phyloP scores from a whole-genome alignment of 2,329 filamentous ascomycete genomes.

The Gremmenia infestans region DNA sequence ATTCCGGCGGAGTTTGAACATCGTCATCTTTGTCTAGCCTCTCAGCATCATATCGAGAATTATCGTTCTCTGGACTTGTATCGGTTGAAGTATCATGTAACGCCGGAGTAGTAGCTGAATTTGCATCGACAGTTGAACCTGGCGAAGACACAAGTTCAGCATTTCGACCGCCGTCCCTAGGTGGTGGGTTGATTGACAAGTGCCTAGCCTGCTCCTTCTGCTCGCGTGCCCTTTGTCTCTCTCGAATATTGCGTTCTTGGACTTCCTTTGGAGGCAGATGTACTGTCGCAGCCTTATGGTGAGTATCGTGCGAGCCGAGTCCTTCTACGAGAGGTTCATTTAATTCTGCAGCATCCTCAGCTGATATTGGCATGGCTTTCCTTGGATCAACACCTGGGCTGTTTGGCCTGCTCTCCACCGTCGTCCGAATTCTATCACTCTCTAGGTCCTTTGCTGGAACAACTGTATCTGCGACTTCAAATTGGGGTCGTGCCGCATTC shows the following conservation, averaged over 20 bases:
- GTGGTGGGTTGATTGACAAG: conserved; percentile 33
- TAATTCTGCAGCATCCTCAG: conserved; percentile 32
- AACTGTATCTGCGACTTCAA: conserved; percentile 5
- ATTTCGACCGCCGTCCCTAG: conserved; percentile 34
- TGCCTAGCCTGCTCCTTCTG: conserved; percentile 27
- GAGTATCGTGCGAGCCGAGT: conserved; percentile 19
- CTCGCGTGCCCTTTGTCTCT: conserved; percentile 35
- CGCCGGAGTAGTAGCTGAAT: conserved; percentile 68
- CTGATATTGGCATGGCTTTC: conserved; percentile 29
- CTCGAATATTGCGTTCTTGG: conserved; percentile 41
- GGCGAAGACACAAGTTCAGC: conserved; percentile 49
- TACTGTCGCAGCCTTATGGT: conserved; percentile 30
- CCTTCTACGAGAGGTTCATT: conserved; percentile 24
- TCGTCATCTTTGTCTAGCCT: conserved; percentile 42
- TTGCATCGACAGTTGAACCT: conserved; percentile 61
- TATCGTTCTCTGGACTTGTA: conserved; percentile 69
- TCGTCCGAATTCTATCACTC: conserved; percentile 21
- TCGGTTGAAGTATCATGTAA: conserved; percentile 64
- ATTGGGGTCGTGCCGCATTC: conserved; percentile 15
- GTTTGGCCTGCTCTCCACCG: conserved; percentile 25
- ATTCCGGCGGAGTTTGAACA: conserved; percentile 32
- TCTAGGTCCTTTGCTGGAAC: conserved; percentile 20
- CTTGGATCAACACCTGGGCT: conserved; percentile 31
- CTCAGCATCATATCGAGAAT: conserved; percentile 47
- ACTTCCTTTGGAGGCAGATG: conserved; percentile 46